A percentile compares a stretch with the other conserved stretches of the same genome.
Evolutionary conservation across 495 filamentous ascomycete species (phyloP).

Genomic region (Aspergillus ostianus): DNA sequence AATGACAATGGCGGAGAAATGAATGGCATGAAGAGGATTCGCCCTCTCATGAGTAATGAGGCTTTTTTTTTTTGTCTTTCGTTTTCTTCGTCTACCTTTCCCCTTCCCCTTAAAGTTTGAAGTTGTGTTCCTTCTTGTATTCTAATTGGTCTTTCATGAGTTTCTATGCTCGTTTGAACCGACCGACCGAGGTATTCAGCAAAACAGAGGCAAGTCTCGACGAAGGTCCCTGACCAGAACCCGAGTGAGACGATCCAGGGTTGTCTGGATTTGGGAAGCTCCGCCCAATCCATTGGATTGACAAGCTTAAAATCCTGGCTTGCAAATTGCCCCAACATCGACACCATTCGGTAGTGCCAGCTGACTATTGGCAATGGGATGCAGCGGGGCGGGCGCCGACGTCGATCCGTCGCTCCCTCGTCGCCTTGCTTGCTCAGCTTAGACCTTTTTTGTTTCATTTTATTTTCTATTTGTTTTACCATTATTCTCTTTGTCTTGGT

Average conservation of each 20-base stretch:
- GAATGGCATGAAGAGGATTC: background rate
- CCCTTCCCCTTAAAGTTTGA: background rate
- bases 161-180: no score
- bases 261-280: background rate
- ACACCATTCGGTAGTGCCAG: conserved; percentile 19
- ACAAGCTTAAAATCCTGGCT: conserved; percentile 23
- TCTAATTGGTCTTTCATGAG: no score
- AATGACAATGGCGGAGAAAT: background rate
- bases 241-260: background rate
- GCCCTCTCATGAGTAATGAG: background rate
- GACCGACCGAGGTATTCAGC: background rate
- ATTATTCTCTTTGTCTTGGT: conserved; percentile 8
- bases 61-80: background rate
- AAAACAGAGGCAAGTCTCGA: background rate
- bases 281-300: conserved; percentile 13
- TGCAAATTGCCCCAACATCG: conserved; percentile 9
- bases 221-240: background rate
- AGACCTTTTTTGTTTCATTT: background rate
- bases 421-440: conserved; percentile 30
- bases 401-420: conserved; percentile 38
- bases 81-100: background rate
- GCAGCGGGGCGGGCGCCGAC: conserved; percentile 35
- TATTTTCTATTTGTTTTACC: conserved; percentile 7
- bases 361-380: conserved; percentile 44
- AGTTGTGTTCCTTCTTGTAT: background rate